Evolutionary conservation across 2,329 filamentous ascomycete genomes (phyloP), one percentile per base, ranked within the genome.

Genomic region (Colletotrichum aenigma): DNA sequence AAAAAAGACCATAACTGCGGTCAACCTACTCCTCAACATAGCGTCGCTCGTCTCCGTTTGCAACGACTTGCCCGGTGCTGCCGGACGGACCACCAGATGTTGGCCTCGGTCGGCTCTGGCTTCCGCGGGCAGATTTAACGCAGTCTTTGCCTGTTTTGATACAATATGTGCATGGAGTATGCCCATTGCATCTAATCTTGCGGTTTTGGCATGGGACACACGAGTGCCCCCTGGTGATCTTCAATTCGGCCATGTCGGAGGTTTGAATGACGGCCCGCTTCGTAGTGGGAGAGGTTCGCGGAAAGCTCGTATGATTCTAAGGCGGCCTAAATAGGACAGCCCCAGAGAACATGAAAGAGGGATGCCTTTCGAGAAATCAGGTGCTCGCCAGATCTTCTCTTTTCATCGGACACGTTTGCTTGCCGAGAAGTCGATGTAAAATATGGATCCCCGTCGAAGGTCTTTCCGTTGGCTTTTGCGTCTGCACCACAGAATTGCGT

Each of bases 181-280:
- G 88, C 74, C 90, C 87, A 79, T 92, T 90, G 82, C 90, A 92
- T 81, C 91, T 91, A 82, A 91, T 92, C 83, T 92, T 92, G 78
- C 90, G 88, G 79, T 89, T 88, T 80, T 92, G 90, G 80, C 90
- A 92, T 32, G 91, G 84, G 24, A 89, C 88, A 76, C 90, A 91
- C 21, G 89, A 72, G 38, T 67, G 68, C 2, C 56, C 71, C n/a
- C 66, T 64, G 24, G 58, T 70, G 12, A 70, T 70, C 13, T 60
- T 60, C 15, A 60, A n/a, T 6, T 74, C 43, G 21, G 28, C 34
- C 71, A 74, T 70, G 4, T 16, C 13, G 65, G 9, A 15, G 7
- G n/a, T n/a, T 36, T 43, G 7, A n/a, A 38, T 2, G 34, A 64
- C n/a, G 43, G 10, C 3, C n/a, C 3, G 60, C 9, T 64, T 26